These are phyloP conservation scores for Astragalus membranaceus DNA, from an alignment of 306 rosid species.

Conservation along the genomic window DNA sequence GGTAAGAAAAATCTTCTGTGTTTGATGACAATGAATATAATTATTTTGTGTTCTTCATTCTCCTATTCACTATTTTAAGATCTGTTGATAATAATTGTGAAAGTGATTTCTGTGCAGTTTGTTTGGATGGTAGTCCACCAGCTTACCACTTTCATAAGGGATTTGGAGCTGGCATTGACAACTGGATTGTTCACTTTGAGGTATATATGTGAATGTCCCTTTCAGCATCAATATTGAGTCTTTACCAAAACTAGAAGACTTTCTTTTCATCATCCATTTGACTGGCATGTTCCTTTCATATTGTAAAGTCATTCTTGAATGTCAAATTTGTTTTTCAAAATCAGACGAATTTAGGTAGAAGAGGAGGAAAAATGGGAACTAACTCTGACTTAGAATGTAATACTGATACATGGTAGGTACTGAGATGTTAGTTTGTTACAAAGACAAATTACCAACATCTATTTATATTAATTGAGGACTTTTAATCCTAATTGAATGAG, in stretches of 20 bases:
- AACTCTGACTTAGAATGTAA: not conserved
- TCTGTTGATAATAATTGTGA: not conserved
- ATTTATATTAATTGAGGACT: not conserved
- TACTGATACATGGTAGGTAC: not conserved
- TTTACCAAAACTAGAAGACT: not conserved
- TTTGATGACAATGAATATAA: not conserved
- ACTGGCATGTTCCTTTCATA: not conserved
- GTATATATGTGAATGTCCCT: slow-evolving; percentile 26
- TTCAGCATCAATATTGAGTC: not conserved
- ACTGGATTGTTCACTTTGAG: slow-evolving; percentile 86
- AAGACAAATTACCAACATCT: not conserved
- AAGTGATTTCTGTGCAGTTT: slow-evolving; percentile 46
- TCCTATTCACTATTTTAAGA: not conserved
- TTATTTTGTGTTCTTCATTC: not conserved
- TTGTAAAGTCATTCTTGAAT: too few relatives aligned
- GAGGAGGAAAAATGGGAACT: not conserved
- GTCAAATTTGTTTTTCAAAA: too few relatives aligned
- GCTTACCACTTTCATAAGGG: slow-evolving; percentile 84
- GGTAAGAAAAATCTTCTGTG: slow-evolving; percentile 57
- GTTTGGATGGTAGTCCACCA: slow-evolving; percentile 95
- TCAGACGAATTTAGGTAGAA: not conserved
- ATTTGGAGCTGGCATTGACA: slow-evolving; percentile 67
- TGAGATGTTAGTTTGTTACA: not conserved
- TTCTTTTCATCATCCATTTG: not conserved
- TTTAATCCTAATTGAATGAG: not conserved